phyloP scores from a whole-genome alignment of 2,329 filamentous ascomycete species.

The Exutisphaerella laricina region DNA sequence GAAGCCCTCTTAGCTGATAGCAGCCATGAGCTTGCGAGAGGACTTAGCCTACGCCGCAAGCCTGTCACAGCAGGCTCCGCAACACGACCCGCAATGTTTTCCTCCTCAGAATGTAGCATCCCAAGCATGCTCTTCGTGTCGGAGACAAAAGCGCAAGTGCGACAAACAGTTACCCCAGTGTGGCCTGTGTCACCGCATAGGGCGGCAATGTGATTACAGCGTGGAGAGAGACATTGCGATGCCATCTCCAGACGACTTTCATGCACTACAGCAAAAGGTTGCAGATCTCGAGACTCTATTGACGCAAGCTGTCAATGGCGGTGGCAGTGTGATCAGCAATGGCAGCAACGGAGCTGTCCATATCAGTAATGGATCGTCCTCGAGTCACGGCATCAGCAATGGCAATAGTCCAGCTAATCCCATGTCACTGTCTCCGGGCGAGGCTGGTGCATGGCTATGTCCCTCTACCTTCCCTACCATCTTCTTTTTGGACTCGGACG shows the following conservation, averaged over 20 bases:
- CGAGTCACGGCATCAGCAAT: conserved; percentile 15
- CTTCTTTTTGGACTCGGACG: conserved; percentile 41
- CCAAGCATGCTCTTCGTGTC: conserved; percentile 43
- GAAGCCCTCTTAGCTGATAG: too few relatives aligned
- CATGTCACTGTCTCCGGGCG: conserved; percentile 21
- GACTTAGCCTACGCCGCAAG: too few relatives aligned
- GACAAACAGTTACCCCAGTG: conserved; percentile 48
- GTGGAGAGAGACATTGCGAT: conserved; percentile 9
- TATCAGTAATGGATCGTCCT: conserved; percentile 11
- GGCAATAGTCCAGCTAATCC: conserved; percentile 24
- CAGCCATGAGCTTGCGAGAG: too few relatives aligned
- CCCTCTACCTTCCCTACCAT: conserved; percentile 37
- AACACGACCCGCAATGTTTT: neutral
- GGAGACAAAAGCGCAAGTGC: conserved; percentile 49
- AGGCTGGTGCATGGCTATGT: conserved; percentile 8
- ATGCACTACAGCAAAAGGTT: conserved; percentile 22
- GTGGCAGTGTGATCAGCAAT: conserved; percentile 4
- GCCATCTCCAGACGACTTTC: conserved; percentile 22
- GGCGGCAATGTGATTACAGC: conserved; percentile 25
- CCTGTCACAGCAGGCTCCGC: neutral
- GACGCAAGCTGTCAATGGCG: neutral
- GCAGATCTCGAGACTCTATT: conserved; percentile 22
- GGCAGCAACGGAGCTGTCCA: conserved; percentile 3
- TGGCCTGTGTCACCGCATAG: conserved; percentile 38
- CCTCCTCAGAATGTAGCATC: conserved; percentile 21